Conservation (phyloP, 176 grass and related monocot species). For the Secale cereale region DNA sequence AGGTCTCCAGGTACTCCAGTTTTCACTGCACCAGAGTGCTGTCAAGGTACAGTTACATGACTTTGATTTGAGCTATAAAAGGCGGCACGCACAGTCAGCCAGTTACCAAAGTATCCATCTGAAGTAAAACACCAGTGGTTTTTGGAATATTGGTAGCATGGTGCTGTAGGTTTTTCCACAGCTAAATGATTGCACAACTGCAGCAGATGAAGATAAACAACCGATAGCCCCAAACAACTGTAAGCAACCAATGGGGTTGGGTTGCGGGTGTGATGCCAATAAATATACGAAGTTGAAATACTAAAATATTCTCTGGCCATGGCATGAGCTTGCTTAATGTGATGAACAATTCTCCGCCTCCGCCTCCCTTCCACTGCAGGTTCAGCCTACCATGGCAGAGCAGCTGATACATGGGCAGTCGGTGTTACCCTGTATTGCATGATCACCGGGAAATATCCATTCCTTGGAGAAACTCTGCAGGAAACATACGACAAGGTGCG, state of each 20-base stretch:
- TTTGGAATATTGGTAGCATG: not conserved
- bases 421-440: slow-evolving; percentile 91
- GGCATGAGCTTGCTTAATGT: slow-evolving; percentile 20
- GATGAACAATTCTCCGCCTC: not conserved
- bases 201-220: slow-evolving; percentile 18
- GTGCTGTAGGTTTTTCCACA: not conserved
- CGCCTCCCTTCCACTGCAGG: slow-evolving; percentile 32
- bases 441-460: slow-evolving; percentile 32
- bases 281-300: not conserved
- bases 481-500: not conserved
- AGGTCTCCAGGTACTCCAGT: slow-evolving; percentile 91
- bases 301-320: slow-evolving; percentile 16
- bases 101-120: not conserved
- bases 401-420: slow-evolving; percentile 78
- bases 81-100: not conserved
- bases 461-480: not conserved
- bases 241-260: slow-evolving; percentile 1
- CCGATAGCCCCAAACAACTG: not conserved
- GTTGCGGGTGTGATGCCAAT: not conserved
- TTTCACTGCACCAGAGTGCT: slow-evolving; percentile 93
- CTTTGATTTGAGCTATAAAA: slow-evolving; percentile 9
- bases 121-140: not conserved
- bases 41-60: slow-evolving; percentile 52
- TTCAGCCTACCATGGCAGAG: slow-evolving; percentile 65
- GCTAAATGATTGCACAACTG: slow-evolving; percentile 2